Evolutionary conservation across 768 basidiomycete species (phyloP), one percentile per base, ranked within the genome.

Genomic region (Saitozyma sp.): DNA sequence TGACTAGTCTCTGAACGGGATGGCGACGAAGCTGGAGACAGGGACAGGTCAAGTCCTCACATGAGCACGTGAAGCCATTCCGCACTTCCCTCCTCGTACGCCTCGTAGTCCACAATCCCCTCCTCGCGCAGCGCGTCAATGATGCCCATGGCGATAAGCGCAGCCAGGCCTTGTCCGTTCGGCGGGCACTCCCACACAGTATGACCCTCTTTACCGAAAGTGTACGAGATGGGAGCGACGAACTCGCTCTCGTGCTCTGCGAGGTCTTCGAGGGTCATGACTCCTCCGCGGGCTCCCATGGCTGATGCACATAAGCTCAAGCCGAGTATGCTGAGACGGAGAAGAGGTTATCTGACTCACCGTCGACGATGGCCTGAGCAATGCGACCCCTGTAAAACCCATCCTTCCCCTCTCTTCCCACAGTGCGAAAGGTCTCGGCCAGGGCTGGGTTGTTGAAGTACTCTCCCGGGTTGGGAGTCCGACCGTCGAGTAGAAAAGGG

Each of bases 321-420:
- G 29, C 29, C 29, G 29, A 29, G 29, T 29, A 29, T 29, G 29
- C 29, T 29, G 29, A 29, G 29, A 29, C 29, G 29, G 46, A 48
- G 46, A 48, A 56, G 55, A 41, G n/a, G 53, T 20, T 5, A 29
- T 29, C 29, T 16, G 8, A 59, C 73, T 41, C 41, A 78, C 76
- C 83, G 54, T 92, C 87, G 8, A 95, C 90, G 59, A 96, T 91
- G 0, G 89, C 91, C 74, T 92, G 82, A 0, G 93, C 94, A 10
- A 95, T 74, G 13, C 88, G 82, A 2, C 94, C 94, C 76, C 88
- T 89, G 80, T 97, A 97, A 77, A 92, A 97, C 0, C 92, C 94
- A 63, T 88, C 87, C 74, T 91, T 92, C 4, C 93, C 93, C n/a
- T 91, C 81, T 64, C 84, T 84, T 0, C 85, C 89, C 11, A 95